A percentile compares a stretch with the other conserved stretches of the same genome.
Evolutionary conservation across 2,329 filamentous ascomycete species (phyloP).

Genomic region (Colletotrichum australisinense): DNA sequence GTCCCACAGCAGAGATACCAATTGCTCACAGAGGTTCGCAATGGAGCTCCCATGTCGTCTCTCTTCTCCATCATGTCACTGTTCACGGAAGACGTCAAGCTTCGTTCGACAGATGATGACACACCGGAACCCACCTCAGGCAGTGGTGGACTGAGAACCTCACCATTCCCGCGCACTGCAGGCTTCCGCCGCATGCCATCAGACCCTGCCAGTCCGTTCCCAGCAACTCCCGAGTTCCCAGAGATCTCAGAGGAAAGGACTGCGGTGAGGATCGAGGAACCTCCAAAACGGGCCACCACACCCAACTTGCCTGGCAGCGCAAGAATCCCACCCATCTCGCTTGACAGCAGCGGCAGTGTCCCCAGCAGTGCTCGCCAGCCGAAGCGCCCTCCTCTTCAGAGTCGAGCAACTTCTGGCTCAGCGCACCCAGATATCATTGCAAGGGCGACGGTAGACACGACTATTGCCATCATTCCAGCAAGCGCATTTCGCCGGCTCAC

Average conservation of each 20-base stretch:
- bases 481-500: slow-evolving; percentile 95
- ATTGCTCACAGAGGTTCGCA: slow-evolving; percentile 95
- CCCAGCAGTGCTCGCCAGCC: slow-evolving; percentile 23
- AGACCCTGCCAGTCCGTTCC: slow-evolving; percentile 35
- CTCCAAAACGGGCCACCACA: slow-evolving; percentile 18
- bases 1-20: slow-evolving; percentile 88
- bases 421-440: slow-evolving; percentile 97
- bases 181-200: slow-evolving; percentile 32
- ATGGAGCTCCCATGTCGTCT: slow-evolving; percentile 98
- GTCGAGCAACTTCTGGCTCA: slow-evolving; percentile 71
- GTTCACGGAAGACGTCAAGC: slow-evolving; percentile 93
- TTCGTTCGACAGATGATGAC: slow-evolving; percentile 77
- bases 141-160: slow-evolving; percentile 19
- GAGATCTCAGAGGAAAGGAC: slow-evolving; percentile 16
- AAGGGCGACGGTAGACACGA: slow-evolving; percentile 95
- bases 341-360: slow-evolving; percentile 48
- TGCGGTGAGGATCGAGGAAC: slow-evolving; percentile 23
- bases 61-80: slow-evolving; percentile 96
- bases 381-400: slow-evolving; percentile 53
- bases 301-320: slow-evolving; percentile 43
- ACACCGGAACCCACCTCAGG: slow-evolving; percentile 40
- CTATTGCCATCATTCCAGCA: slow-evolving; percentile 97
- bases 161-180: slow-evolving; percentile 26
- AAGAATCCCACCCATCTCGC: slow-evolving; percentile 78
- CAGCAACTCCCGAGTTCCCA: slow-evolving; percentile 15